Evolutionary conservation across 1,139 yeast species (phyloP).

Genomic region (Yamadazyma oceani): DNA sequence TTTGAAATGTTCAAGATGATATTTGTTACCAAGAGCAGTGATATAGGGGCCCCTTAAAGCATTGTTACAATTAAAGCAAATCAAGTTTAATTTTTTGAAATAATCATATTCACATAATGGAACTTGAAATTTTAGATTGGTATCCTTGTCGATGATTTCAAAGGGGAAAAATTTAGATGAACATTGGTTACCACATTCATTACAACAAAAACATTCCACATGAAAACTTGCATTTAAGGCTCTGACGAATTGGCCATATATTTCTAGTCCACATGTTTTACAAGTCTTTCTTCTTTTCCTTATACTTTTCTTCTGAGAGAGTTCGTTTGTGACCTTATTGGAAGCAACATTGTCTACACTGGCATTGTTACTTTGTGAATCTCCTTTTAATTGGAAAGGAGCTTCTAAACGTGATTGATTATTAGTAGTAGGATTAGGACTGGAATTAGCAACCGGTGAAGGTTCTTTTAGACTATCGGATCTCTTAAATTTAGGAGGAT

Average conservation of each 20-base stretch:
- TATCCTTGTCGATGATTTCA: constrained; percentile 39
- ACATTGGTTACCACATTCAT: constrained; percentile 77
- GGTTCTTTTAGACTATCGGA: constrained; percentile 7
- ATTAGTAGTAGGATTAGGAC: neutral
- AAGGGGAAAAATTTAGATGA: constrained; percentile 70
- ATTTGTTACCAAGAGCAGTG: constrained; percentile 88
- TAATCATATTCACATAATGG: constrained; percentile 94
- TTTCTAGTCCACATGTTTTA: constrained; percentile 61
- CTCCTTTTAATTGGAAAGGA: constrained; percentile 9
- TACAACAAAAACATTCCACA: constrained; percentile 83
- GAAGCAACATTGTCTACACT: constrained; percentile 1
- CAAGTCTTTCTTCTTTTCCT: constrained; percentile 47
- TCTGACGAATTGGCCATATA: constrained; percentile 80
- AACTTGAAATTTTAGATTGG: constrained; percentile 43
- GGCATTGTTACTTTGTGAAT: neutral
- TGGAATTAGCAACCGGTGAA: constrained; percentile 1
- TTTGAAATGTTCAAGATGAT: constrained; percentile 93
- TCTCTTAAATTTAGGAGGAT: constrained; percentile 11
- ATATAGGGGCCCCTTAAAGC: constrained; percentile 93
- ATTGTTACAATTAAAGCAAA: constrained; percentile 80
- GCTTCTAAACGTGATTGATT: constrained; percentile 6
- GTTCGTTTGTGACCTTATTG: constrained; percentile 7
- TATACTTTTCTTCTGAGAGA: constrained; percentile 16
- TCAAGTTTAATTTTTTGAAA: constrained; percentile 76
- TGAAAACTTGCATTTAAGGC: constrained; percentile 82